Percentiles rank a stretch among this genome's conserved stretches.
Conservation (phyloP, 768 basidiomycete genomes). For the Asterophora lycoperdoides region DNA sequence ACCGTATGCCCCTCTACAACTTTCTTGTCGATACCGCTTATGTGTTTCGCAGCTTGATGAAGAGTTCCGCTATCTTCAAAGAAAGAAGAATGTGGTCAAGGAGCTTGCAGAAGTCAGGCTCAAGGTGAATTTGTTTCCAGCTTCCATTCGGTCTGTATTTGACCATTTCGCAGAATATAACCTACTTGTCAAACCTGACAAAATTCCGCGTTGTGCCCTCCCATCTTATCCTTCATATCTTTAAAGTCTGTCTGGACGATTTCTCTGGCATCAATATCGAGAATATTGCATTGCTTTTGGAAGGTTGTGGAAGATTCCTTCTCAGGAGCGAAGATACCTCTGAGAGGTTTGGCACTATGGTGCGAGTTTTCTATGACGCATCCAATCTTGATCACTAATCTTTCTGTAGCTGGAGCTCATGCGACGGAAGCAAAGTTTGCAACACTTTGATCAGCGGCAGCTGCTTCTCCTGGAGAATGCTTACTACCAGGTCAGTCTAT, state of each 20-base stretch:
- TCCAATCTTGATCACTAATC: background rate
- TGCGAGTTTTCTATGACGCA: slow-evolving; percentile 25
- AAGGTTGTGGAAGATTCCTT: slow-evolving; percentile 91
- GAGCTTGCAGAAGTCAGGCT: slow-evolving; percentile 82
- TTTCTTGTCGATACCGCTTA: slow-evolving; percentile 4
- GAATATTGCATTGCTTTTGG: slow-evolving; percentile 85
- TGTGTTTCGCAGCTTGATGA: slow-evolving; percentile 72
- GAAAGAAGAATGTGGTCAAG: slow-evolving; percentile 89
- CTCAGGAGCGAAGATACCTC: slow-evolving; percentile 84
- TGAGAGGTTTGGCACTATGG: slow-evolving; percentile 87
- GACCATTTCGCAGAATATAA: slow-evolving; percentile 62
- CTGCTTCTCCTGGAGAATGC: slow-evolving; percentile 91
- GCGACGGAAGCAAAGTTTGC: slow-evolving; percentile 89
- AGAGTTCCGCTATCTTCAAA: slow-evolving; percentile 92
- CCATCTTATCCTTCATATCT: slow-evolving; percentile 90
- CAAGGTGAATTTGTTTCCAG: slow-evolving; percentile 49
- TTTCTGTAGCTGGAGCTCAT: slow-evolving; percentile 71
- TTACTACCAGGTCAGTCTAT: slow-evolving; percentile 77
- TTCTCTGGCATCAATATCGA: slow-evolving; percentile 92
- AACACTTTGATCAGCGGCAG: slow-evolving; percentile 91
- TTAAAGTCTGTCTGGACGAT: slow-evolving; percentile 97
- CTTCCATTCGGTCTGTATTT: background rate
- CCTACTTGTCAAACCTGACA: slow-evolving; percentile 87
- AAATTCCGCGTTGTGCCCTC: slow-evolving; percentile 91
- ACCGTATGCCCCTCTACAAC: slow-evolving; percentile 48